A percentile compares a stretch with the other conserved stretches of the same genome.
Evolutionary conservation across 805 yeast species (phyloP).

Genomic region (Starmera caribaea): DNA sequence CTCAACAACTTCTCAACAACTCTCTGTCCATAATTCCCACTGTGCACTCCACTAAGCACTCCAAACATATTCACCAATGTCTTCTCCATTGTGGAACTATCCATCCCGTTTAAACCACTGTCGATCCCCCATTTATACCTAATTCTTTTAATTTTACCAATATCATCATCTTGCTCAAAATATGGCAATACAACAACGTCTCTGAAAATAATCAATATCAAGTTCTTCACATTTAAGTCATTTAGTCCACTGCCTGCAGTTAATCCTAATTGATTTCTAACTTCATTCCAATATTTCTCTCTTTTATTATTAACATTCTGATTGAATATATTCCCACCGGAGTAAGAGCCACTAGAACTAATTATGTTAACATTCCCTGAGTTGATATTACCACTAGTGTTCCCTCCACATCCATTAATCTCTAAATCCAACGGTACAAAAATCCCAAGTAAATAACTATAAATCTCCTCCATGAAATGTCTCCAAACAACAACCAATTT

Average conservation of each 20-base stretch:
- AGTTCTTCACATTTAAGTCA: conserved; percentile 21
- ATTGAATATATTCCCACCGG: too few species aligned
- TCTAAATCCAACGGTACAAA: conserved; percentile 51
- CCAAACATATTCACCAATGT: too few species aligned
- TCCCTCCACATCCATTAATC: conserved; percentile 20
- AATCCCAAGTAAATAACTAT: conserved; percentile 50
- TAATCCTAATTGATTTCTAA: conserved; percentile 1
- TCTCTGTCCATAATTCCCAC: too few species aligned
- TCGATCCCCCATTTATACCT: too few species aligned
- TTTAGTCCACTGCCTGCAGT: conserved; percentile 8
- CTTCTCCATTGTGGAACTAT: too few species aligned
- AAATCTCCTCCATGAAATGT: conserved; percentile 41
- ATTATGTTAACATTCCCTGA: too few species aligned
- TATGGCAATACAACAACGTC: conserved; percentile 45
- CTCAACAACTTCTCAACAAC: too few species aligned
- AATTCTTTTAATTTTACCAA: too few species aligned
- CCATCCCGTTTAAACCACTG: too few species aligned
- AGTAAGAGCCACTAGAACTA: too few species aligned
- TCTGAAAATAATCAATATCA: conserved; percentile 37
- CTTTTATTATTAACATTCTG: conserved; percentile 16
- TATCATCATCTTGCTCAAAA: conserved; percentile 29
- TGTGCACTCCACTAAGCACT: too few species aligned
- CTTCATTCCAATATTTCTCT: conserved; percentile 19
- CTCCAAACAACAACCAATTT: conserved; percentile 43
- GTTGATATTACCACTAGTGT: too few species aligned